Evolutionary conservation across 805 yeast species (phyloP), one percentile per base, ranked within the genome.

Genomic region (Naumovozyma baii): DNA sequence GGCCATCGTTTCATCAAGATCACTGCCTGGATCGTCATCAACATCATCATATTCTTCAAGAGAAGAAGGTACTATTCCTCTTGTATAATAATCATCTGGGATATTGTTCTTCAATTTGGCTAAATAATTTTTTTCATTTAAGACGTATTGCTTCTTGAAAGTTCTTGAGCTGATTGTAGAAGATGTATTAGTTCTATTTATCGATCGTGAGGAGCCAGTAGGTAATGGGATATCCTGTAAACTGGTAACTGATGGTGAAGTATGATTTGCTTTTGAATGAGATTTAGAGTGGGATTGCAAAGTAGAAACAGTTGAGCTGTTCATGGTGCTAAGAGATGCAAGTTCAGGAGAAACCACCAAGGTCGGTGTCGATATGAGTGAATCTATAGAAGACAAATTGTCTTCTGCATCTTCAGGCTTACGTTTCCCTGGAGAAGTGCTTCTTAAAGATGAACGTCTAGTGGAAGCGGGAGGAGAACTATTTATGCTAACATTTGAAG

Each of bases 41-140:
- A 48, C 60, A n/a, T 62, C 62, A 9, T 61, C 63, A 4, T 60
- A 57, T n/a, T 63, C 69, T 12, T 50, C 48, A 15, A 41, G 40
- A 0, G 50, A 37, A 3, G 56, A 43, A 2, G 67, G 60, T 0
- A 75, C 64, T 32, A 79, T 74, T 3, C 80, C 84, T 47, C 76
- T 76, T 10, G 84, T 79, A 52, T 80, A 79, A 55, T 80, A 80
- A 49, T 83, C 92, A 56, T 82, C 85, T 3, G 67, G 72, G 31
- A 68, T 63, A 45, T 74, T 79, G 46, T 77, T 77, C 42, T 73
- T 70, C 52, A 83, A 72, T 52, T 74, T 74, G 41, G 72, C 73
- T 41, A 83, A 58, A 50, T 83, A 83, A 1, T 77, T 72, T 49
- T 70, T 70, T 53, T 83, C 92, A 51, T 82, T 88, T 3, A 78